These are phyloP conservation scores for Trichophyton schoenleinii DNA, from an alignment of 2,329 filamentous ascomycete genomes.

Conservation along the genomic window DNA sequence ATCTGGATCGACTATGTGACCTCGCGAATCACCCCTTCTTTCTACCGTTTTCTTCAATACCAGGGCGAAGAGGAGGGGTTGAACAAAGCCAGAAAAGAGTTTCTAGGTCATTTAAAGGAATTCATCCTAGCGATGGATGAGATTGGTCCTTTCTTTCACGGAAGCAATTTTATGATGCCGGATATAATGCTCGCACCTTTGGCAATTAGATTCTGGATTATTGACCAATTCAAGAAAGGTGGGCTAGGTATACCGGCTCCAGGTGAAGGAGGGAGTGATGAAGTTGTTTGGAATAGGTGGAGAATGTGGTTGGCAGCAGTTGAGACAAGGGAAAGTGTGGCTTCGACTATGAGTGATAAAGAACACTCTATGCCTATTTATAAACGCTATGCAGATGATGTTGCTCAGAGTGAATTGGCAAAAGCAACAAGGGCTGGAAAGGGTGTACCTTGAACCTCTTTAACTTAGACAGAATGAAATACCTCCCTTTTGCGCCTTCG, in stretches of 20 bases:
- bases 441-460: conserved; percentile 30
- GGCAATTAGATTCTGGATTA: conserved; percentile 58
- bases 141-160: conserved; percentile 55
- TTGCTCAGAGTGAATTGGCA: conserved; percentile 41
- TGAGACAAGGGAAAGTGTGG: conserved; percentile 48
- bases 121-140: conserved; percentile 51
- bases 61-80: conserved; percentile 22
- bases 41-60: conserved; percentile 49
- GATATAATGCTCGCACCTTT: conserved; percentile 63
- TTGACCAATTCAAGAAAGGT: conserved; percentile 57
- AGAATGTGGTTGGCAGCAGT: conserved; percentile 51
- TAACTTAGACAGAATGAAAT: too few species aligned
- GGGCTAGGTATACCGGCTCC: conserved; percentile 39
- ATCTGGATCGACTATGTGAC: conserved; percentile 66
- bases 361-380: conserved; percentile 58
- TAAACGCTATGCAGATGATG: conserved; percentile 53
- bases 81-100: conserved; percentile 43
- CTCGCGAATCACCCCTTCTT: conserved; percentile 54
- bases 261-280: conserved; percentile 41
- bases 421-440: conserved; percentile 52
- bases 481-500: too few species aligned
- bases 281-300: conserved; percentile 52
- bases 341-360: conserved; percentile 54
- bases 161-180: conserved; percentile 50
- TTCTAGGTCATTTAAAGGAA: conserved; percentile 46